A percentile compares a stretch with the other conserved stretches of the same genome.
These are phyloP conservation scores for Saccharomyces jurei DNA, from an alignment of 805 yeast genomes.

Conservation along the genomic window DNA sequence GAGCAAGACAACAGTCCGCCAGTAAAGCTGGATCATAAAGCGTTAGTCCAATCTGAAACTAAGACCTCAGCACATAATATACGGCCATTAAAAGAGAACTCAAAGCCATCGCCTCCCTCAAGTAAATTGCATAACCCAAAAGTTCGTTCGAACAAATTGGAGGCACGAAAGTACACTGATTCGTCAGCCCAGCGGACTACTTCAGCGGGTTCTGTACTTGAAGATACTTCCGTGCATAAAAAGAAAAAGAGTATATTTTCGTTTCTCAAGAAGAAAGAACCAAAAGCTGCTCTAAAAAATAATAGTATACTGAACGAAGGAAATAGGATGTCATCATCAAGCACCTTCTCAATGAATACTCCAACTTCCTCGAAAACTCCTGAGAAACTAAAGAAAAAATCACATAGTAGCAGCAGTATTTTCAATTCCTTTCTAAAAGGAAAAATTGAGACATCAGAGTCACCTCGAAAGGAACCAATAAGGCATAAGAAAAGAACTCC, in stretches of 20 bases:
- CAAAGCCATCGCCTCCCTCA: slow-evolving; percentile 2
- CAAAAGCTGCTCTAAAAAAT: slow-evolving; percentile 2
- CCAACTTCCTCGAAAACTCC: slow-evolving; percentile 7
- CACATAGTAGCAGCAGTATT: slow-evolving; percentile 25
- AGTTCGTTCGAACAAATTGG: background rate
- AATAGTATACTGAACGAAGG: background rate
- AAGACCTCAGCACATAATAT: background rate
- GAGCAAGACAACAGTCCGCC: background rate
- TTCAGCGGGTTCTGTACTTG: slow-evolving; percentile 7
- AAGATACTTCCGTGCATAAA: slow-evolving; percentile 5
- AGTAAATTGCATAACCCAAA: slow-evolving; percentile 3
- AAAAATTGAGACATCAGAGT: slow-evolving; percentile 11
- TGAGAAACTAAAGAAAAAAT: slow-evolving; percentile 19
- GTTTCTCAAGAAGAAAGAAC: slow-evolving; percentile 21
- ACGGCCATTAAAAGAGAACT: background rate
- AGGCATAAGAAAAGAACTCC: background rate
- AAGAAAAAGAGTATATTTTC: slow-evolving; percentile 25
- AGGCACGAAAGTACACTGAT: background rate
- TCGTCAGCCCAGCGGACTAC: slow-evolving; percentile 8
- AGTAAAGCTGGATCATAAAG: background rate
- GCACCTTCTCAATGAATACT: slow-evolving; percentile 9
- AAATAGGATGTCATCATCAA: slow-evolving; percentile 11
- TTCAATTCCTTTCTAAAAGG: slow-evolving; percentile 18
- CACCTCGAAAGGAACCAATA: background rate
- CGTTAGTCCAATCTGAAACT: background rate